These are phyloP conservation scores for Buxus sempervirens DNA, from an alignment of 164 flowering plant genomes.

Conservation along the genomic window DNA sequence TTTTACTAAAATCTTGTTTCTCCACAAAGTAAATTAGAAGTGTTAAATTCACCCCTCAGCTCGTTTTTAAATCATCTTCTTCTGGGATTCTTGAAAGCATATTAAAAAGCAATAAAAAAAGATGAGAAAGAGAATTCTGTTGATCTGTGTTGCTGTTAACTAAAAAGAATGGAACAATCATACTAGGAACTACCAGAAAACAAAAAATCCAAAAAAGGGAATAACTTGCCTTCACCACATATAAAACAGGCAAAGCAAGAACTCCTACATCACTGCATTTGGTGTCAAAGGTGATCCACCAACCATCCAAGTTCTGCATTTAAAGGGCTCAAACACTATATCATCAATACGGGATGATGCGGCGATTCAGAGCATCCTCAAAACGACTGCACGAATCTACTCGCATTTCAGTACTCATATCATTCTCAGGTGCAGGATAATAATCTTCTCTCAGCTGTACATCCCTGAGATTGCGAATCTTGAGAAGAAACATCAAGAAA, in stretches of 20 bases:
- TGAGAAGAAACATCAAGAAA: conserved; percentile 63
- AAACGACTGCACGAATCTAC: conserved; percentile 75
- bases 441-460: conserved; percentile 90
- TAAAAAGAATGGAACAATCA: no score
- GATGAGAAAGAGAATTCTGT: no score
- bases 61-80: no score
- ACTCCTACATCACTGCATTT: background rate
- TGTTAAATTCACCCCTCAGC: no score
- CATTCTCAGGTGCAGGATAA: conserved; percentile 97
- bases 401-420: conserved; percentile 97
- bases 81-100: no score
- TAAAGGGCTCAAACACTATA: background rate
- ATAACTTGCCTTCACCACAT: background rate
- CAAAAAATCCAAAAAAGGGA: no score
- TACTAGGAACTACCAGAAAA: no score
- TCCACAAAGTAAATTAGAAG: no score
- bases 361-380: conserved; percentile 64
- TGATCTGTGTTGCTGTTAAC: no score
- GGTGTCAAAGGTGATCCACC: background rate
- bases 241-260: background rate
- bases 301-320: no score
- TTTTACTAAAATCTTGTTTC: no score
- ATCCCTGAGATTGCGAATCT: conserved; percentile 64
- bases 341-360: conserved; percentile 50
- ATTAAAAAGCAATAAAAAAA: no score